phyloP scores from a whole-genome alignment of 495 filamentous ascomycete species.

The Achaetomiella virescens region DNA sequence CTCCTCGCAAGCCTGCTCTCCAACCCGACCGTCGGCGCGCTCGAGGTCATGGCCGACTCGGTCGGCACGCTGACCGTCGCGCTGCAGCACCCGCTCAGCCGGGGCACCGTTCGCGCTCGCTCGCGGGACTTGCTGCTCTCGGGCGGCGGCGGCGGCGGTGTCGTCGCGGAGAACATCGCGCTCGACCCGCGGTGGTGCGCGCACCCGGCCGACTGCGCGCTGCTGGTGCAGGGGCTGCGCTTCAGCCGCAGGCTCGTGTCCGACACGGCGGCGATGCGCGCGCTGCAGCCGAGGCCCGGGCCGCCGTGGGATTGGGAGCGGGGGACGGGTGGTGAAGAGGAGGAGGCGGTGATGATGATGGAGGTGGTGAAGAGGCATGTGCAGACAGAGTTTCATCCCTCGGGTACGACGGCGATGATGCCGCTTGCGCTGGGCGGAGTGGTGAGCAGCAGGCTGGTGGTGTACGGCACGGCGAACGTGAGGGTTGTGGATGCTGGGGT shows the following conservation, averaged over 20 bases:
- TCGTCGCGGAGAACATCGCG: constrained; percentile 25
- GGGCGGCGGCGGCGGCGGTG: constrained; percentile 1
- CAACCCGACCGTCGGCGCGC: constrained; percentile 8
- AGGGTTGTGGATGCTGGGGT: constrained; percentile 48
- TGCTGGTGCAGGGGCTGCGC: constrained; percentile 22
- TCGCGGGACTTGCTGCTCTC: constrained; percentile 28
- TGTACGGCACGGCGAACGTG: constrained; percentile 39
- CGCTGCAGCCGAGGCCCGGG: constrained; percentile 20
- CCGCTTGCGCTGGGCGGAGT: constrained; percentile 35
- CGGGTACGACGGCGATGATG: constrained; percentile 44
- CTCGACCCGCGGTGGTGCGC: constrained; percentile 31
- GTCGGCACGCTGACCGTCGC: constrained; percentile 31
- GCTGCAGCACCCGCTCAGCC: constrained; percentile 29
- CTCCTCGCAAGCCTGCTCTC: constrained; percentile 24
- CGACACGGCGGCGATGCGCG: constrained; percentile 31
- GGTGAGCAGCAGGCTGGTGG: constrained; percentile 40
- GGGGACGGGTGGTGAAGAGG: constrained; percentile 13
- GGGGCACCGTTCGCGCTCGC: constrained; percentile 35
- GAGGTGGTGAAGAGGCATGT: constrained; percentile 16
- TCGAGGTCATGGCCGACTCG: constrained; percentile 33
- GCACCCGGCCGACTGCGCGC: constrained; percentile 28
- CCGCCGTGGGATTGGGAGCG: constrained; percentile 10
- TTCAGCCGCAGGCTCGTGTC: constrained; percentile 29
- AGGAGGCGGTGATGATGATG: constrained; percentile 3
- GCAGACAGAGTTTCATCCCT: constrained; percentile 24